Conservation (phyloP, 805 yeast genomes). For the Starmerella vitae region DNA sequence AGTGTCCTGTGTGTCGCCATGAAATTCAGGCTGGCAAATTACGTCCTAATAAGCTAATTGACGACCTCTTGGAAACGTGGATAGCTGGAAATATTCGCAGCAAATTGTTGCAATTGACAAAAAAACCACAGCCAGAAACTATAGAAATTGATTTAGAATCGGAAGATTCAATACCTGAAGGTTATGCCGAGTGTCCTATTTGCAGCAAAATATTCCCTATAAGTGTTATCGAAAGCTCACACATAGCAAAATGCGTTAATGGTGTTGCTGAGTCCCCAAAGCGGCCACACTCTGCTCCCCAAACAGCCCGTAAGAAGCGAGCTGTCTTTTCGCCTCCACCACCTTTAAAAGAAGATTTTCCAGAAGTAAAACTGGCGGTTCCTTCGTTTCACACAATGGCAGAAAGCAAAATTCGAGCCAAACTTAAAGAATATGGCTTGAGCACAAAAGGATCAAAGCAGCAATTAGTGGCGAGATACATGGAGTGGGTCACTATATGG, state of each 20-base stretch:
- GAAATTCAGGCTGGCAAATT: conserved; percentile 59
- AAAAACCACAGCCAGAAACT: not conserved
- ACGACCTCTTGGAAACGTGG: conserved; percentile 51
- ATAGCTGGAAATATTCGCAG: conserved; percentile 11
- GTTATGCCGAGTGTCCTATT: conserved; percentile 51
- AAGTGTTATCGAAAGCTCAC: conserved; percentile 41
- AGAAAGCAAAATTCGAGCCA: conserved; percentile 47
- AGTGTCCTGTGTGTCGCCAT: conserved; percentile 68
- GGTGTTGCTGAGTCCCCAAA: not conserved
- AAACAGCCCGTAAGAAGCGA: conserved; percentile 27
- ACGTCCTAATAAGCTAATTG: conserved; percentile 53
- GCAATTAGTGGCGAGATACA: conserved; percentile 56
- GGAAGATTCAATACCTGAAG: conserved; percentile 9
- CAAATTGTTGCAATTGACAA: conserved; percentile 2
- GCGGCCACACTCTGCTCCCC: not conserved
- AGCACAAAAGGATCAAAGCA: conserved; percentile 50
- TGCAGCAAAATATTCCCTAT: conserved; percentile 45
- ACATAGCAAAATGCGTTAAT: conserved; percentile 47
- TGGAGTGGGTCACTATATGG: conserved; percentile 62
- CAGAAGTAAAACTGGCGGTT: conserved; percentile 26
- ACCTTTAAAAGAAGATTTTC: not conserved
- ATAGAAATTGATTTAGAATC: not conserved
- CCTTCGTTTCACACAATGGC: conserved; percentile 49
- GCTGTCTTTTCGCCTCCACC: not conserved
- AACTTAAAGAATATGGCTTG: conserved; percentile 40